Base-by-base conservation (phyloP, 2,329 filamentous ascomycete species). In the Colletotrichum tropicicola region DNA sequence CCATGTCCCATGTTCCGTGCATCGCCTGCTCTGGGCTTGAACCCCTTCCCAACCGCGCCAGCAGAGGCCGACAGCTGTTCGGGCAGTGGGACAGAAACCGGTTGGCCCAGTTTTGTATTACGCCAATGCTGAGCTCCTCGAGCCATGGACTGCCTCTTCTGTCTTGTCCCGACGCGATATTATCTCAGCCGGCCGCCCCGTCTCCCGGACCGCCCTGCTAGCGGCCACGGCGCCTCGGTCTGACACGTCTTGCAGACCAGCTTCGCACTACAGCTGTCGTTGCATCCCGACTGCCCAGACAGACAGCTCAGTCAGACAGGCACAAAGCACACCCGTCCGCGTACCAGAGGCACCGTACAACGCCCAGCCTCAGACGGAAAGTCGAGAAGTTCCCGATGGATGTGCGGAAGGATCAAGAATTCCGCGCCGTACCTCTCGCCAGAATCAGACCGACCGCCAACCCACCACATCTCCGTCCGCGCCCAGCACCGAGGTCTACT, bases 181-280 rank as follows among this genome's bases (percentile, higher is more conserved):
- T 25, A 60, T 47, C 45, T 30, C 47, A 27, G 55, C 60, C 48
- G 48, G 41, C 32, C 21, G 27, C 48, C 15, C 47, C 27, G 56
- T 10, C 25, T 17, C 48, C 48, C 19, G 47, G 56, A 12, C 35
- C 25, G n/a, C 17, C 52, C 43, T 19, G 13, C 30, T 48, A 44
- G 37, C 48, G 56, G 32, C 41, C 48, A 23, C 19, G 25, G 8
- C n/a, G 15, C 10, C 10, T 54, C 28, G 41, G 32, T 52, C 48
- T 49, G 56, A 48, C 32, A 53, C 27, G 48, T 19, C 32, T 64
- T 53, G 56, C 55, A 59, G 25, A 49, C 13, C 19, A 21, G 13
- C n/a, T 48, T 39, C 6, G 39, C 32, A 44, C 43, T 41, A 44
- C 32, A 44, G 35, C 32, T 35, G 21, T 30, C 27, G 44, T 28